Evolutionary conservation across 2,329 filamentous ascomycete species (phyloP), one percentile per base, ranked within the genome.

Genomic region (Conoideocrella luteorostrata): DNA sequence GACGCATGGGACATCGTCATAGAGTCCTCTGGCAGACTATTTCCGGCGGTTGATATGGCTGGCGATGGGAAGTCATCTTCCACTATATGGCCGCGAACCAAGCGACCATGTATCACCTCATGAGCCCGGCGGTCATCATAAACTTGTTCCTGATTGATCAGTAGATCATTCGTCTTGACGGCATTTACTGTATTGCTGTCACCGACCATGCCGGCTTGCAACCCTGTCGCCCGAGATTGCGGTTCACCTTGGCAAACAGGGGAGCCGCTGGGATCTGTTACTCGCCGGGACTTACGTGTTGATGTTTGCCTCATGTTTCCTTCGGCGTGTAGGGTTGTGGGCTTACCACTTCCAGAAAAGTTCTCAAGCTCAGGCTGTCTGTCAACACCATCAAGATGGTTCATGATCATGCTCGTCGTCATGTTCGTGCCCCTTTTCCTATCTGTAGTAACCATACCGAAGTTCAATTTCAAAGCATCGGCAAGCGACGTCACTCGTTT

Each of bases 401-500:
- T 74, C 67, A 86, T 78, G 52, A 95, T 84, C 66, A 87, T 83
- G 62, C 88, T 95, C 39, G 84, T 80, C 35, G 80, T 78, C 80
- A 90, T 84, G 47, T 84, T 83, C 38, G 80, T 78, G 29, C 74
- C 71, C 42, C 85, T 74, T 58, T 80, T 82, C 54, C 80, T 76
- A 55, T 94, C 88, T 6, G 88, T 94, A 3, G 88, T 94, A 44
- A 98, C 89, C 60, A 98, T 89, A 53, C 93, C 93, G 55, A 98
- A 98, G 71, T 94, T 97, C 55, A 98, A 78, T 74, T 97, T 97
- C 55, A 98, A 69, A 3, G 89, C 89, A 68, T 98, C 93, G 48
- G 93, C 93, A 43, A 98, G 73, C 22, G 91, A 96, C 12, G 93
- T 98, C 30, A 97, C 93, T 52, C 93, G 80, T 71, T 98, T 98